Conservation (phyloP, 257 asterid genomes). For the Primulina huaijiensis region DNA sequence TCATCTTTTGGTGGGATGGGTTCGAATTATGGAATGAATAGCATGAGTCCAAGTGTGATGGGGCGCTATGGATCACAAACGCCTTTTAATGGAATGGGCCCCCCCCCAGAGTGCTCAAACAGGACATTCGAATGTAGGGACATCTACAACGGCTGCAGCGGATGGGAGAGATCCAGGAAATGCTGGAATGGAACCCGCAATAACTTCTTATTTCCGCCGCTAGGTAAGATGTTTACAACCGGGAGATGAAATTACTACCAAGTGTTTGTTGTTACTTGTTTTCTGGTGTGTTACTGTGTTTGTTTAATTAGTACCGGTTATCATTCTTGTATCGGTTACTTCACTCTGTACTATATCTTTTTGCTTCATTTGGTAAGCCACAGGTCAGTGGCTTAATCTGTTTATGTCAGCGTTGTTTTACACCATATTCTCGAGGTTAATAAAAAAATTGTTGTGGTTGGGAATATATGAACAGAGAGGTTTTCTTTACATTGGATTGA, state of each 20-base stretch:
- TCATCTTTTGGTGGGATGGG: slow-evolving; percentile 34
- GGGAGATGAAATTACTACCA: not conserved
- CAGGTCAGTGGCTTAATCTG: not conserved
- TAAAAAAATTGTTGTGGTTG: not conserved
- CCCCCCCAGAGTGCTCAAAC: slow-evolving; percentile 38
- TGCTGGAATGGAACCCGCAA: slow-evolving; percentile 29
- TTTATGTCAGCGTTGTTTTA: not conserved
- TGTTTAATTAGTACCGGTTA: not conserved
- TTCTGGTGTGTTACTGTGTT: not conserved
- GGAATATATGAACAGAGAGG: not conserved
- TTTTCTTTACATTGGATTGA: not conserved
- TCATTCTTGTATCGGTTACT: not conserved
- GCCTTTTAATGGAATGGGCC: slow-evolving; percentile 52
- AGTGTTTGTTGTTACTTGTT: not conserved
- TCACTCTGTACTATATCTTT: not conserved
- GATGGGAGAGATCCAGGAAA: slow-evolving; percentile 37
- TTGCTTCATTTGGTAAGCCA: not conserved
- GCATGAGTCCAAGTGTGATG: slow-evolving; percentile 38
- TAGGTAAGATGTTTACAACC: slow-evolving; percentile 36
- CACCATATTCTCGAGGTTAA: not conserved
- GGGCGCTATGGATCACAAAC: slow-evolving; percentile 58
- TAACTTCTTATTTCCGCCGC: slow-evolving; percentile 41
- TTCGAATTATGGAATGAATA: slow-evolving; percentile 47
- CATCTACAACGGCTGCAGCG: slow-evolving; percentile 33
- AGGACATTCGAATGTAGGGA: slow-evolving; percentile 39